Conservation (phyloP, 805 yeast species). For the Saccharomyces paradoxus region DNA sequence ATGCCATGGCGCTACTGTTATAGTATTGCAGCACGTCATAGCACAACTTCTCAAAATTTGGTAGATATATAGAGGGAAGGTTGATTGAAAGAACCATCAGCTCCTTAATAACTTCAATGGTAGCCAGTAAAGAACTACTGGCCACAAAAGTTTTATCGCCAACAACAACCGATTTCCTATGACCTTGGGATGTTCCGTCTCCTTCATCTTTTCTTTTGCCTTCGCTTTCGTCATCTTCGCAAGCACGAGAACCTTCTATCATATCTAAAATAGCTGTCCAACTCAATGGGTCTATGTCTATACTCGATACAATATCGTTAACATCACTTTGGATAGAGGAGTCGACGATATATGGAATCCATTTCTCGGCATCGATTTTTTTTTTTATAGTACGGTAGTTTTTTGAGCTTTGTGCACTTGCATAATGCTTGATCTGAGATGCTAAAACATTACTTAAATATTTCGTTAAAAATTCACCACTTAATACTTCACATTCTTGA, state of each 20-base stretch:
- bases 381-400: slow-evolving; percentile 39
- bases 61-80: slow-evolving; percentile 38
- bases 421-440: slow-evolving; percentile 56
- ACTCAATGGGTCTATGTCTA: slow-evolving; percentile 36
- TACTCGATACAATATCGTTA: slow-evolving; percentile 43
- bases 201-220: slow-evolving; percentile 8
- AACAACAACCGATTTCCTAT: slow-evolving; percentile 37
- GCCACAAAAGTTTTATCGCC: slow-evolving; percentile 52
- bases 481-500: slow-evolving; percentile 73
- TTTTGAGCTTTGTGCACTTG: slow-evolving; percentile 46
- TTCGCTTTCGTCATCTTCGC: slow-evolving; percentile 1
- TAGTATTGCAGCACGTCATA: slow-evolving; percentile 41
- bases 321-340: slow-evolving; percentile 40
- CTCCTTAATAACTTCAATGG: slow-evolving; percentile 39
- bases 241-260: neutral
- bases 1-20: slow-evolving; percentile 37
- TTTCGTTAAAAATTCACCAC: slow-evolving; percentile 53
- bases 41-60: slow-evolving; percentile 36
- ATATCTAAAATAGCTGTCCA: slow-evolving; percentile 40
- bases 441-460: slow-evolving; percentile 61
- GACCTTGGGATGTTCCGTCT: slow-evolving; percentile 18
- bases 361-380: slow-evolving; percentile 57
- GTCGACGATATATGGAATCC: slow-evolving; percentile 68
- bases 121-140: slow-evolving; percentile 39
- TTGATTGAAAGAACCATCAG: slow-evolving; percentile 49